Percentiles rank a stretch among this genome's conserved stretches.
Evolutionary conservation across 768 basidiomycete species (phyloP).

Genomic region (Rhodocollybia butyracea): DNA sequence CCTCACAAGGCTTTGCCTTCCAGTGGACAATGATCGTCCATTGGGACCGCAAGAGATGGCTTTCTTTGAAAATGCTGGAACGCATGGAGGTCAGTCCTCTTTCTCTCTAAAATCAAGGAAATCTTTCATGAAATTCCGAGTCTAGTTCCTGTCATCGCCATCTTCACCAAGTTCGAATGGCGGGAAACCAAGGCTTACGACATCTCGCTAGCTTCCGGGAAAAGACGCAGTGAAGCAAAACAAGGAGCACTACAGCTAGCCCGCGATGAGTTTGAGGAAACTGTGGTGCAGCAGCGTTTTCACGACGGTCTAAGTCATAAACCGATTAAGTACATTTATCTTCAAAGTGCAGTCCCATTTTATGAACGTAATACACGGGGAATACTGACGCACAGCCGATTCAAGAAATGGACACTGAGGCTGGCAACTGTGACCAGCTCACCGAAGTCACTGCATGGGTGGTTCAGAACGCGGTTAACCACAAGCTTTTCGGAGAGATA

Average conservation of each 20-base stretch:
- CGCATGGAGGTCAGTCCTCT: background rate
- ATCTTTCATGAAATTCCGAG: no score
- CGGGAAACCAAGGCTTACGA: no score
- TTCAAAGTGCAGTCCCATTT: no score
- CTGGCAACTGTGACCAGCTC: background rate
- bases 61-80: slow-evolving; percentile 2
- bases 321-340: background rate
- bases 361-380: background rate
- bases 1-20: slow-evolving; percentile 1
- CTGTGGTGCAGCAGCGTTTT: background rate
- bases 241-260: background rate
- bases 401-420: background rate
- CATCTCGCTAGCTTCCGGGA: background rate
- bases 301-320: background rate
- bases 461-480: background rate
- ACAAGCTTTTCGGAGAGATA: background rate
- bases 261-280: background rate
- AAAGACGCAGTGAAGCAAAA: background rate
- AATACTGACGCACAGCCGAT: background rate
- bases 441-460: background rate
- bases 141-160: slow-evolving; percentile 3
- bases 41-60: background rate
- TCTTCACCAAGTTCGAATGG: slow-evolving; percentile 8
- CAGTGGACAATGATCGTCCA: slow-evolving; percentile 7
- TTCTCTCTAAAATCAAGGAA: no score